Base-by-base conservation (phyloP, 2,329 filamentous ascomycete species). In the Raffaelea arxii region DNA sequence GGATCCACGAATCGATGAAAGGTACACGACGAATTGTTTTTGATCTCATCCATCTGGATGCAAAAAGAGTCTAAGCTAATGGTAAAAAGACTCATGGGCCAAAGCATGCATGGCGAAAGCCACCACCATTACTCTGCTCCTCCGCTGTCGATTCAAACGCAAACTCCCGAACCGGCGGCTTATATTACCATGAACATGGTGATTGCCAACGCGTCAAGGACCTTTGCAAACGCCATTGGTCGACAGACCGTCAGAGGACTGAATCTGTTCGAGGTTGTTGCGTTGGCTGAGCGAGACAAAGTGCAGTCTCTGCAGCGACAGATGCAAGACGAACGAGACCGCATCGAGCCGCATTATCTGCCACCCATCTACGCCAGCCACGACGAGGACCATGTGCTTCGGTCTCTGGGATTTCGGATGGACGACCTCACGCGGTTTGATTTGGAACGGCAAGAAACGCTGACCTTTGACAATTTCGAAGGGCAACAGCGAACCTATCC, bases 281-380 rank as follows among this genome's bases (percentile, higher is more conserved):
- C 65, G 30, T 57, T 66, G 1, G 60, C 61, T 25, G 79, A 83
- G 40, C 67, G 70, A 12, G 72, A 77, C 2, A 77, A 71, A 49
- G 63, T 80, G 4, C 55, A 64, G 36, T 62, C 62, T 9, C 60
- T 80, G 39, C 73, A 76, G 53, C 67, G 66, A 41, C 66, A 69
- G 43, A 65, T 84, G 41, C 69, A 77, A 44, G 71, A 74, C 16
- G 78, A 83, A 53, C 77, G 78, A 49, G 64, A 68, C 25, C 66
- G 70, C 53, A 76, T 70, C 46, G 76, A 80, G 25, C 78, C 78
- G 18, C 78, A 77, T 40, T 82, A 82, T 56, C 65, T 82, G 19
- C 78, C 79, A 4, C 79, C 79, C 2, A 82, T 82, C n/a, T 71
- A 77, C 49, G 70, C 67, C 32, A 71, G 71, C 51, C 63, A 69